These are phyloP conservation scores for Tricholoma furcatifolium DNA, from an alignment of 768 basidiomycete species.

Conservation along the genomic window DNA sequence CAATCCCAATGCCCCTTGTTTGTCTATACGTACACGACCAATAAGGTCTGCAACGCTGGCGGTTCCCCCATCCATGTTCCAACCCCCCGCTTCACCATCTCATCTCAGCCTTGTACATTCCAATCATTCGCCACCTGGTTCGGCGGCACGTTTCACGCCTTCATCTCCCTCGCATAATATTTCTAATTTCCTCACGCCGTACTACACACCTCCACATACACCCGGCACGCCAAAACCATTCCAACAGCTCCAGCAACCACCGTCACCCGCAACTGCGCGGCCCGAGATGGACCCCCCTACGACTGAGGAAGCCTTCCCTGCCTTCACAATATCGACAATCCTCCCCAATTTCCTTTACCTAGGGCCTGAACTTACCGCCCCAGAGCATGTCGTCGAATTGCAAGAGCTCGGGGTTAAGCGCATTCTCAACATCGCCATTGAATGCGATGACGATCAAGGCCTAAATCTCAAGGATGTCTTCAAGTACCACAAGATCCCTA, in stretches of 20 bases:
- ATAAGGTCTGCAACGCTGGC: conserved; percentile 57
- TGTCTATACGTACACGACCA: conserved; percentile 60
- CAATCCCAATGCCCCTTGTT: conserved; percentile 48
- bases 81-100: conserved; percentile 50
- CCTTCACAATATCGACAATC: conserved; percentile 87
- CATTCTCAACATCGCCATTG: conserved; percentile 88
- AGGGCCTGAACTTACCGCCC: conserved; percentile 79
- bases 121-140: conserved; percentile 54
- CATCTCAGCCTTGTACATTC: conserved; percentile 61
- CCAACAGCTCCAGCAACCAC: conserved; percentile 29
- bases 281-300: conserved; percentile 63
- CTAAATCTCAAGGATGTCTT: conserved; percentile 66
- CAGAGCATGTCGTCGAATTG: conserved; percentile 76
- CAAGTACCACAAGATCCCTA: conserved; percentile 82
- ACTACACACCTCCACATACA: conserved; percentile 54
- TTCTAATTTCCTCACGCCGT: conserved; percentile 45
- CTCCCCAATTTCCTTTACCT: conserved; percentile 89
- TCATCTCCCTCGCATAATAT: conserved; percentile 34
- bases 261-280: conserved; percentile 63
- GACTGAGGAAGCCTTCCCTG: conserved; percentile 57
- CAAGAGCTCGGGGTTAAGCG: conserved; percentile 76
- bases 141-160: conserved; percentile 47
- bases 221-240: conserved; percentile 45
- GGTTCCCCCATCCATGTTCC: conserved; percentile 44
- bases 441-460: conserved; percentile 85